Evolutionary conservation across 2,329 filamentous ascomycete species (phyloP).

Genomic region (Ceratocystis harringtonii): DNA sequence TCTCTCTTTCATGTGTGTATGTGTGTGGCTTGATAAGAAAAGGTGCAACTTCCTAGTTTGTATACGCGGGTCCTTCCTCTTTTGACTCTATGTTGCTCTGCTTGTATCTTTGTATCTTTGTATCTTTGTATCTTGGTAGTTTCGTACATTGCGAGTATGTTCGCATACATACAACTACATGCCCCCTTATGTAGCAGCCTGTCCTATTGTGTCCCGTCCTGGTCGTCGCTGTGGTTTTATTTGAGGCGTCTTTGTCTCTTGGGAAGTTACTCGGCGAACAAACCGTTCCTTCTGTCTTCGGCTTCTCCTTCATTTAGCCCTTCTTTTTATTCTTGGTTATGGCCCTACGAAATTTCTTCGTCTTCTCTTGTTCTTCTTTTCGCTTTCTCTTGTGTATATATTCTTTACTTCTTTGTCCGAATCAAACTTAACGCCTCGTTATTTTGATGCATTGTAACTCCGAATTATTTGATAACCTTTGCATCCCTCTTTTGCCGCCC

Average conservation of each 20-base stretch:
- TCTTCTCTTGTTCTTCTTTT: neutral
- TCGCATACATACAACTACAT: neutral
- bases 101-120: neutral
- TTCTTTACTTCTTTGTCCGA: neutral
- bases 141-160: neutral
- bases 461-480: neutral
- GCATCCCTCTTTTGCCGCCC: neutral
- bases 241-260: neutral
- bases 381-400: neutral
- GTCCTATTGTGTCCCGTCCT: neutral
- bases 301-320: neutral
- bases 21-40: neutral
- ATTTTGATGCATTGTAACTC: neutral
- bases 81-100: neutral
- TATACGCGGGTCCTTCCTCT: neutral
- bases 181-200: neutral
- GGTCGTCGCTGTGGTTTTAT: neutral
- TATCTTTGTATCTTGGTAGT: neutral
- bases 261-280: neutral
- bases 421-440: neutral
- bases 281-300: neutral
- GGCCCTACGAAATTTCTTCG: neutral
- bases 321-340: neutral
- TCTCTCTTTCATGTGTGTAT: neutral
- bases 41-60: neutral